Conservation (phyloP, 208 protist genomes). For the Herpetomonas samuelpessoai region DNA sequence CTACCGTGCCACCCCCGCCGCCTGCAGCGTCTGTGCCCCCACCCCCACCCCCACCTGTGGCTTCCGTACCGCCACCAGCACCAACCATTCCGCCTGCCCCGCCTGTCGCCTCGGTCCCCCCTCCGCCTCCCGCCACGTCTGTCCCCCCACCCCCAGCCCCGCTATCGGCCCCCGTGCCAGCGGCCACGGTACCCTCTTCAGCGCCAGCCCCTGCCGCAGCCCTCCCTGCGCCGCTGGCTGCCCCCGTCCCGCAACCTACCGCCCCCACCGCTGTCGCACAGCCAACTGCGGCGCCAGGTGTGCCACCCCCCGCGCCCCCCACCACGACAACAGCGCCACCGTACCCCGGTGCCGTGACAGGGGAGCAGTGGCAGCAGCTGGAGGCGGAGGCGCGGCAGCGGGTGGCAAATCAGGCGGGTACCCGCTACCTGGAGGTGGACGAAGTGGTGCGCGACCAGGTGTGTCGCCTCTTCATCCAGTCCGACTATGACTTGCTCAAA, state of each 20-base stretch:
- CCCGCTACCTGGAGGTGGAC: constrained; percentile 71
- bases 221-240: constrained; percentile 8
- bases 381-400: constrained; percentile 36
- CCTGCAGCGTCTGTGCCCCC: constrained; percentile 8
- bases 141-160: constrained; percentile 14
- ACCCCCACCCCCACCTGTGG: constrained; percentile 16
- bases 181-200: constrained; percentile 14
- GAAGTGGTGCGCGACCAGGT: constrained; percentile 68
- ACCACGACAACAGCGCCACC: constrained; percentile 1
- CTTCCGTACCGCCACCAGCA: constrained; percentile 12
- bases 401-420: constrained; percentile 42
- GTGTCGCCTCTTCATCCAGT: constrained; percentile 70
- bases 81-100: constrained; percentile 9
- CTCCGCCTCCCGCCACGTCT: constrained; percentile 13
- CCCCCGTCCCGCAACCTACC: constrained; percentile 11
- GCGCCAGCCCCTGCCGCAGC: constrained; percentile 13
- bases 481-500: constrained; percentile 65
- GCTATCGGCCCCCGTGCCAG: constrained; percentile 6
- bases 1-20: constrained; percentile 14
- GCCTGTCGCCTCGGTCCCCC: constrained; percentile 8
- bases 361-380: constrained; percentile 33
- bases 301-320: constrained; percentile 8
- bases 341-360: constrained; percentile 24
- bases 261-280: not conserved
- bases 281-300: not conserved